Base-by-base conservation (phyloP, 108 stramenopile species). In the Cylindrotheca closterium region DNA sequence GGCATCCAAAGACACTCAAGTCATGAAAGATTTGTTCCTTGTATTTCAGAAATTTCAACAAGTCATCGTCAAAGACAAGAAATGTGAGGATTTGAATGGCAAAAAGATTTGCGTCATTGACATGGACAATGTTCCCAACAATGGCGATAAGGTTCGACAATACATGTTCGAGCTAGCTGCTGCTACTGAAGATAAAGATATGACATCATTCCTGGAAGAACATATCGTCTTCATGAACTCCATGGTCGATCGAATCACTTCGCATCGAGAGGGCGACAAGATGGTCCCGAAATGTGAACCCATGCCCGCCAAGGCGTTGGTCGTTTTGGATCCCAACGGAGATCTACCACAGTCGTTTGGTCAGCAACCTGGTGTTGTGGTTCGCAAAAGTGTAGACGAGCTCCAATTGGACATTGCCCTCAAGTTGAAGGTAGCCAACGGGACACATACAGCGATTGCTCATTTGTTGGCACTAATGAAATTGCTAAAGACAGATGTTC, bases 181-280 rank as follows among this genome's bases (percentile, higher is more conserved):
- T 7, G 55, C 52, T 7, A 37, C 67, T n/a, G 30, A 24, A 22
- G 67, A 67, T n/a, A 52, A 53, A n/a, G 31, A 25, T 3, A 63
- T 65, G 65, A 3, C 28, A 3, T 48, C 64, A 0, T 94, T 89
- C 59, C 47, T 91, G 19, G 47, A 64, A n/a, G 47, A 64, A 17
- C 63, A 61, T 3, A 82, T 95, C 8, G 77, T 80, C 28, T 96
- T 91, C 72, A 77, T 84, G 24, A 88, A 93, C 54, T 88, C 78
- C 56, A 96, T 96, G 94, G 94, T 96, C 7, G 94, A 96, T 84
- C 82, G 94, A 12, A 96, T 96, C 45, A 93, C 91, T 5, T 89
- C 91, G 0, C 83, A 85, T 28, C 72, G 90, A 26, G 51, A 84
- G 54, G 78, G 74, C 17, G 10, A 42, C 15, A 7, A 7, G 7